Conservation (phyloP, 371 early-diverging fungal species). For the Catenaria anguillulae region DNA sequence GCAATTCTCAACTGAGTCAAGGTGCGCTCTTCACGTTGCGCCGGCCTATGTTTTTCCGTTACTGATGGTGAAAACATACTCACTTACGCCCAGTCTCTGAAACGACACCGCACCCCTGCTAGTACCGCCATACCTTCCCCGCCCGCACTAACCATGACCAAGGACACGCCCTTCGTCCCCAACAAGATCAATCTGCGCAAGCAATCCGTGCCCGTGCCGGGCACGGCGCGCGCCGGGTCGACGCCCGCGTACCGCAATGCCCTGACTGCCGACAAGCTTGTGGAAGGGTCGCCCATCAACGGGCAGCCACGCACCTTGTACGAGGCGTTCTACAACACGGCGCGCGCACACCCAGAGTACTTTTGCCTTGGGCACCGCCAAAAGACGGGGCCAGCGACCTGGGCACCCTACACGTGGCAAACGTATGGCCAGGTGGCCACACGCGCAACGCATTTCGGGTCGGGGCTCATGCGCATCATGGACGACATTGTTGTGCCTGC, state of each 20-base stretch:
- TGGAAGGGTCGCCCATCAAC: constrained; percentile 6
- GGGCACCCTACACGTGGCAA: constrained; percentile 9
- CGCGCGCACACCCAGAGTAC: no score
- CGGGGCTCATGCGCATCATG: not conserved
- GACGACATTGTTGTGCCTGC: not conserved
- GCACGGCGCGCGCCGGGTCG: not conserved
- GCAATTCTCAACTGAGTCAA: no score
- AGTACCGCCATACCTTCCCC: no score
- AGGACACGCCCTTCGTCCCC: not conserved
- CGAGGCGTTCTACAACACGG: constrained; percentile 3
- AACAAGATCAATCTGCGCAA: not conserved
- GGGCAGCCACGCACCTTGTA: constrained; percentile 3
- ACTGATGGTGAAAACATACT: no score
- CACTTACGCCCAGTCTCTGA: no score
- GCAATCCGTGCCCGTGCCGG: constrained; percentile 5
- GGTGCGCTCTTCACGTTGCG: no score
- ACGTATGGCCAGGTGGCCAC: constrained; percentile 9
- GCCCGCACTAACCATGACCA: no score
- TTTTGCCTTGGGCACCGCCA: no score
- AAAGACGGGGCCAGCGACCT: no score
- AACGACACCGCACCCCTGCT: no score
- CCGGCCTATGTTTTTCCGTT: no score
- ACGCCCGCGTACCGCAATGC: constrained; percentile 8
- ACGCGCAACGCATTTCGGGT: constrained; percentile 4
- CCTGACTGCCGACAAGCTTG: not conserved